Percentiles rank a stretch among this genome's conserved stretches.
phyloP scores from a whole-genome alignment of 768 basidiomycete genomes.

The Russula ochroleuca region DNA sequence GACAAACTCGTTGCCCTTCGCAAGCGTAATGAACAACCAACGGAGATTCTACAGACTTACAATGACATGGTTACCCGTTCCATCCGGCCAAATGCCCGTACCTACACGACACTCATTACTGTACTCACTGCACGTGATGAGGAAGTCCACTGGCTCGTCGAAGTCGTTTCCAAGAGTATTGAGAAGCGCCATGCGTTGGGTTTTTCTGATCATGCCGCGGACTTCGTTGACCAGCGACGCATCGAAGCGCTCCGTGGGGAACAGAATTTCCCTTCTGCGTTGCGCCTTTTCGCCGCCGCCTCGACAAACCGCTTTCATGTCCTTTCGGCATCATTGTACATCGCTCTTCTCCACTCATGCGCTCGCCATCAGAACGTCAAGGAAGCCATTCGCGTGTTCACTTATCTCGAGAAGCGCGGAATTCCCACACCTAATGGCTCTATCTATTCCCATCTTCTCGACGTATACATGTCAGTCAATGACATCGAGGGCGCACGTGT shows the following conservation, averaged over 20 bases:
- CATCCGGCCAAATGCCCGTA: slow-evolving; percentile 56
- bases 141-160: slow-evolving; percentile 51
- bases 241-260: slow-evolving; percentile 51
- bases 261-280: slow-evolving; percentile 64
- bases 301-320: slow-evolving; percentile 37
- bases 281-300: slow-evolving; percentile 67
- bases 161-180: slow-evolving; percentile 32
- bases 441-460: slow-evolving; percentile 54
- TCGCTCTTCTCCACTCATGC: slow-evolving; percentile 56
- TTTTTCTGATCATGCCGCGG: slow-evolving; percentile 31
- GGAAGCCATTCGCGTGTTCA: slow-evolving; percentile 60
- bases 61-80: slow-evolving; percentile 61
- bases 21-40: slow-evolving; percentile 48
- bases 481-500: slow-evolving; percentile 50
- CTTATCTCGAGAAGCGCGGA: slow-evolving; percentile 50
- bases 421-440: slow-evolving; percentile 35
- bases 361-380: slow-evolving; percentile 53
- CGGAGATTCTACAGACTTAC: slow-evolving; percentile 60
- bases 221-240: slow-evolving; percentile 38
- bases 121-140: slow-evolving; percentile 63
- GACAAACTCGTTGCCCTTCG: slow-evolving; percentile 48
- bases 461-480: slow-evolving; percentile 49
- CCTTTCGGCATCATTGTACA: slow-evolving; percentile 43
- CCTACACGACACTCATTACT: slow-evolving; percentile 59
- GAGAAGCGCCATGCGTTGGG: slow-evolving; percentile 42